A percentile compares a stretch with the other conserved stretches of the same genome.
Conservation (phyloP, 2,329 filamentous ascomycete genomes). For the Emergomyces africanus region DNA sequence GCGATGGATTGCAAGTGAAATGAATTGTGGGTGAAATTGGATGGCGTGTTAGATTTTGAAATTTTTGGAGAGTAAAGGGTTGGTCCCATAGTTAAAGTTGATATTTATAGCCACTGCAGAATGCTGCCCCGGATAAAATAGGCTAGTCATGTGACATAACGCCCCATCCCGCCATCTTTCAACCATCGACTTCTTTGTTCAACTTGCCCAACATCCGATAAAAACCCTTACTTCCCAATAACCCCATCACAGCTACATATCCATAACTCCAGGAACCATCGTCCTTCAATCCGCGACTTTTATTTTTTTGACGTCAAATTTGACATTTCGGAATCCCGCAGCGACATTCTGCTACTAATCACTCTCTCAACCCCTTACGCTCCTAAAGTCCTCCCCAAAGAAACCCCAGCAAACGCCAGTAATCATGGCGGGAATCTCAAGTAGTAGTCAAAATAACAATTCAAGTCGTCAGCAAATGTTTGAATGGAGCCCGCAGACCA, state of each 20-base stretch:
- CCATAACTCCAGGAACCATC: neutral
- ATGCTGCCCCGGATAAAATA: too few species aligned
- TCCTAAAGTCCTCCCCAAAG: neutral
- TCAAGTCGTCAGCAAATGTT: conserved; percentile 46
- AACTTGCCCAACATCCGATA: neutral
- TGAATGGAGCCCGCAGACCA: conserved; percentile 43
- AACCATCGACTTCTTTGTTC: neutral
- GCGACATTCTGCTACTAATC: too few species aligned
- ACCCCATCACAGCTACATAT: neutral
- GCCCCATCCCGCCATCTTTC: neutral
- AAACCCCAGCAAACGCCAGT: neutral
- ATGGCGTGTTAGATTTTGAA: too few species aligned
- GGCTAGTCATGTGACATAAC: neutral
- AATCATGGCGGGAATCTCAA: conserved; percentile 2
- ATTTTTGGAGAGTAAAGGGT: too few species aligned
- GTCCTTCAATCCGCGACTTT: neutral
- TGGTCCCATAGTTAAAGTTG: too few species aligned
- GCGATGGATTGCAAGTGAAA: too few species aligned
- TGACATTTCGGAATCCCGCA: neutral
- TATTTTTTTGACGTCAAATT: too few species aligned
- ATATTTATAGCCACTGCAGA: too few species aligned
- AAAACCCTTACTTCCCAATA: neutral
- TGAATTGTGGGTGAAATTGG: too few species aligned
- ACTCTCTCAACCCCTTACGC: neutral
- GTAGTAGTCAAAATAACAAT: conserved; percentile 62